Base-by-base conservation (phyloP, 139 green algal genomes). In the Picochlorum sp. region DNA sequence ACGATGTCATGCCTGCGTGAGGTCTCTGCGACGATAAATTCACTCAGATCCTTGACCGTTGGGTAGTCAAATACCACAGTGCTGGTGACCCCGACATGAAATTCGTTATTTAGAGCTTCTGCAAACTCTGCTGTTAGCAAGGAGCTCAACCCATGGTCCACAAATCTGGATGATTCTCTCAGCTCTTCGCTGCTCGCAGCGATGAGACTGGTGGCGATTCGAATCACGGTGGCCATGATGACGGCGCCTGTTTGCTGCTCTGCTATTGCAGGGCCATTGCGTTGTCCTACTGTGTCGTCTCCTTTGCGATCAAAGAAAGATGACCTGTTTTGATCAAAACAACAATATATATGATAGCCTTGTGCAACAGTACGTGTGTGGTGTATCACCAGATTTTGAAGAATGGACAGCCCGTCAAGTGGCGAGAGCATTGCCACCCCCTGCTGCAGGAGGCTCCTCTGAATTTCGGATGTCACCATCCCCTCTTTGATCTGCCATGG, bases 51-150 rank as follows among this genome's bases (percentile, higher is more conserved):
- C 15, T 76, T 51, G 15, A 79, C 50, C 11, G 79, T 83, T 15
- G 83, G 83, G 68, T 82, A 74, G 62, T 90, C 83, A 47, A 86
- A 89, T 2, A 80, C 44, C 1, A 60, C 44, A 2, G 80, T 85
- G 16, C 62, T 55, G 0, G 77, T 65, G 44, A 86, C 63, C 4
- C 66, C 38, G 1, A 71, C 1, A 4, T 60, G 67, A 45, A 81
- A 69, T 4, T 18, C 28, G 10, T 47, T 20, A 7, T 34, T 16
- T 1, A 83, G 24, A 0, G 63, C 26, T 15, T 83, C 71, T 38
- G 61, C 41, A 62, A 84, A 63, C 60, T 79, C 74, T 28, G 83
- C 70, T 28, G 21, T 31, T 26, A 21, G 13, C 5, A 65, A 57
- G 21, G 58, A 65, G 20, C 56, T 24, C 16, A 65, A 3, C 13